A percentile compares a stretch with the other conserved stretches of the same genome.
Conservation (phyloP, 306 rosid species). For the Abrus precatorius region DNA sequence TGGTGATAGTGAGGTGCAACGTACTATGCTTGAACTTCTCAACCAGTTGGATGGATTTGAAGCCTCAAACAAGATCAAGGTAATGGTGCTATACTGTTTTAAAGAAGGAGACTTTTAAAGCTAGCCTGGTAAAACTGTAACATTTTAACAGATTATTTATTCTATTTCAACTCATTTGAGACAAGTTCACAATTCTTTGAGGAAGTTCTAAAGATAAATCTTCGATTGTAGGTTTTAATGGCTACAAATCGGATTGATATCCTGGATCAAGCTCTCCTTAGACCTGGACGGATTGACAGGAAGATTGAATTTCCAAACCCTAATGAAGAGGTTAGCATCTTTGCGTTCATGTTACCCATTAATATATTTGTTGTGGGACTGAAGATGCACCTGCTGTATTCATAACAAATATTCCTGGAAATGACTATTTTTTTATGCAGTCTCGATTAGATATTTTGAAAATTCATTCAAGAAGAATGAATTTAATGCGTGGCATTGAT, state of each 20-base stretch:
- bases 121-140: conserved; percentile 7
- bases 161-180: background rate
- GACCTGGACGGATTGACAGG: conserved; percentile 98
- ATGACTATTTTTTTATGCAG: conserved; percentile 57
- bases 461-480: conserved; percentile 99
- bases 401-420: conserved; percentile 14
- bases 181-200: background rate
- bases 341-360: conserved; percentile 4
- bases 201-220: conserved; percentile 41
- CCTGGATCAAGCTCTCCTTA: conserved; percentile 96
- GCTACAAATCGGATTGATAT: conserved; percentile 99
- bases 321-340: conserved; percentile 75
- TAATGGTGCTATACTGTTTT: conserved; percentile 42
- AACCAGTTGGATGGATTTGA: conserved; percentile 99
- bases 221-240: conserved; percentile 84
- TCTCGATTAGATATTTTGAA: conserved; percentile 95
- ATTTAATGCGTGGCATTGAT: conserved; percentile 98
- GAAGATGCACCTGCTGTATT: conserved; percentile 1
- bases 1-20: conserved; percentile 99
- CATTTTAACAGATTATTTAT: background rate
- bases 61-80: conserved; percentile 99
- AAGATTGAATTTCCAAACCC: conserved; percentile 99
- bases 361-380: conserved; percentile 32
- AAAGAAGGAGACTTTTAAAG: background rate
- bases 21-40: conserved; percentile 99